A percentile compares a stretch with the other conserved stretches of the same genome.
Conservation (phyloP, 345 rosid genomes). For the Conringia planisiliqua region DNA sequence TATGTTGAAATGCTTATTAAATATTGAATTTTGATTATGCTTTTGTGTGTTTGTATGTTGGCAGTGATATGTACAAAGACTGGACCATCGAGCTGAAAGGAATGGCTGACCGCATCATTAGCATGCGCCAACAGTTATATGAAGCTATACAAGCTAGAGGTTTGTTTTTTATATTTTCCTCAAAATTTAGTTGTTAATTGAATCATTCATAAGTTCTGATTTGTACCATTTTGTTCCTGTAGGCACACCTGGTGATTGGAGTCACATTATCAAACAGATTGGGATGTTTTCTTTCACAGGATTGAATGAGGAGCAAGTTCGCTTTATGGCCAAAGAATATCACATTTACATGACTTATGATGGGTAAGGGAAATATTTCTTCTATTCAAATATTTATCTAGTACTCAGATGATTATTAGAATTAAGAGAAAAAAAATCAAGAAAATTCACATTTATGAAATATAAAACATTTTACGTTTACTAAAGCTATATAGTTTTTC, state of each 20-base stretch:
- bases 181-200: background rate
- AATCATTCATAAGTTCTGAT: background rate
- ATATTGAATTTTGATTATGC: background rate
- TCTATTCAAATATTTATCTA: background rate
- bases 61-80: conserved; percentile 55
- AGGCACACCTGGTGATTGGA: conserved; percentile 89
- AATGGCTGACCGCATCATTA: conserved; percentile 66
- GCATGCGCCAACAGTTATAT: conserved; percentile 64
- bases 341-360: conserved; percentile 74
- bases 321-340: conserved; percentile 56
- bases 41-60: background rate
- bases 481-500: background rate
- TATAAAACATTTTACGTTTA: background rate
- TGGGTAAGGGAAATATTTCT: conserved; percentile 40
- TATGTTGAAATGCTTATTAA: background rate
- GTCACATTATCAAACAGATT: conserved; percentile 69
- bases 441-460: background rate
- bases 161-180: conserved; percentile 16
- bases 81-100: conserved; percentile 74
- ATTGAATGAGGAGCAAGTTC: conserved; percentile 62
- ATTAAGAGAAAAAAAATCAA: background rate
- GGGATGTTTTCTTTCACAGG: conserved; percentile 78
- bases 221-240: conserved; percentile 4
- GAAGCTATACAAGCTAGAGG: conserved; percentile 62
- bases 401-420: background rate